These are phyloP conservation scores for Zelonia costaricensis DNA, from an alignment of 208 protist species.

Conservation along the genomic window DNA sequence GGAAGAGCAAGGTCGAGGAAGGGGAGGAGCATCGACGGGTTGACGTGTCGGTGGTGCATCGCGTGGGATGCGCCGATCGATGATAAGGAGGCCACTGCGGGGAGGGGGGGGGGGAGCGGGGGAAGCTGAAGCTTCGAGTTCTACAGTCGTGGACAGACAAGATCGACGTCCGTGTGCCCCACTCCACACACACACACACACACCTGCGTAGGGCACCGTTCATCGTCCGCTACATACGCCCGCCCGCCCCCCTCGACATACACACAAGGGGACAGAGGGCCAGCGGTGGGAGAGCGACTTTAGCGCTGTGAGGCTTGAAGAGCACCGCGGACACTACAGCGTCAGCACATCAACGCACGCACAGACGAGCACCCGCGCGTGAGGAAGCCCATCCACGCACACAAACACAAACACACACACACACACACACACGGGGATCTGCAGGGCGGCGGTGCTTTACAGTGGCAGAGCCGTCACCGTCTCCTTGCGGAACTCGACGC, in stretches of 20 bases:
- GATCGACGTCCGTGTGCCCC: background rate
- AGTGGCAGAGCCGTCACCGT: slow-evolving; percentile 59
- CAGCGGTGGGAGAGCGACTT: too few relatives aligned
- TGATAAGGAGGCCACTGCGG: background rate
- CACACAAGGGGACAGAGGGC: too few relatives aligned
- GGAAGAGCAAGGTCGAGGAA: too few relatives aligned
- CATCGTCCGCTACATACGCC: too few relatives aligned
- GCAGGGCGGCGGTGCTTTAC: slow-evolving; percentile 2
- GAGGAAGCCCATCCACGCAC: slow-evolving; percentile 4
- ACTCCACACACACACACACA: background rate
- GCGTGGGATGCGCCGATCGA: background rate
- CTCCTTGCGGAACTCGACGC: slow-evolving; percentile 67
- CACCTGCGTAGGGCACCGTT: too few relatives aligned
- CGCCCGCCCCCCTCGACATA: too few relatives aligned
- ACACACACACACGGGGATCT: background rate
- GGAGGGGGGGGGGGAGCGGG: background rate
- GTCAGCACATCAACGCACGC: background rate
- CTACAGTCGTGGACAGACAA: too few relatives aligned
- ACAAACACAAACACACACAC: background rate
- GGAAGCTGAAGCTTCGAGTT: background rate
- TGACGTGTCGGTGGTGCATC: too few relatives aligned
- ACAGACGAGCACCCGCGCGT: too few relatives aligned
- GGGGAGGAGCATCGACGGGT: too few relatives aligned
- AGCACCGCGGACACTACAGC: background rate
- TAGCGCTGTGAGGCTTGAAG: too few relatives aligned